Conservation (phyloP, 73 alveolate genomes). For the Urostyla sp. region DNA sequence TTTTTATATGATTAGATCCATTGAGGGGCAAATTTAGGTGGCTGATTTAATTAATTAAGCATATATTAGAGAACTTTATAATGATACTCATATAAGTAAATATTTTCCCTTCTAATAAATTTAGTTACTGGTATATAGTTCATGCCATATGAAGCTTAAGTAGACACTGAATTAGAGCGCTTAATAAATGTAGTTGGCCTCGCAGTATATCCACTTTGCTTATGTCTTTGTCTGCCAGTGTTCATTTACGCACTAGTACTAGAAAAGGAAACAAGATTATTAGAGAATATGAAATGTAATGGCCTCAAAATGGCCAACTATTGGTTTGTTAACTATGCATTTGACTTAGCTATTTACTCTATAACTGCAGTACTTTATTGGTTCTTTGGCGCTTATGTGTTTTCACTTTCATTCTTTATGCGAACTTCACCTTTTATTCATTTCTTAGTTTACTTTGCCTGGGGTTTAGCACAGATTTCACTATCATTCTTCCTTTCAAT, state of each 20-base stretch:
- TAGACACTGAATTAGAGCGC: constrained; percentile 76
- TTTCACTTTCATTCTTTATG: constrained; percentile 76
- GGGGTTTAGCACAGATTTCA: constrained; percentile 92
- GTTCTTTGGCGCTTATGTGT: constrained; percentile 71
- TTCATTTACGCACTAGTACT: constrained; percentile 92
- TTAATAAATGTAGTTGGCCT: constrained; percentile 85
- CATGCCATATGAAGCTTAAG: constrained; percentile 88
- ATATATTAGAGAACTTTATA: constrained; percentile 81
- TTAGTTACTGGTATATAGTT: constrained; percentile 83
- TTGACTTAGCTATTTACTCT: constrained; percentile 68
- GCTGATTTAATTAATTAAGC: constrained; percentile 86
- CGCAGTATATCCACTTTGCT: constrained; percentile 84
- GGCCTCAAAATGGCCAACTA: constrained; percentile 93
- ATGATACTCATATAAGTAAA: constrained; percentile 71
- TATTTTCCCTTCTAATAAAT: constrained; percentile 7
- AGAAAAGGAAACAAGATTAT: constrained; percentile 94
- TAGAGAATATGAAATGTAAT: constrained; percentile 94
- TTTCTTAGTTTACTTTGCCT: constrained; percentile 64
- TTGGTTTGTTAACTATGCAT: constrained; percentile 88
- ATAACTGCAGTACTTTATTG: constrained; percentile 71
- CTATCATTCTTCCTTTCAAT: constrained; percentile 87
- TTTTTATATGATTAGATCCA: neutral
- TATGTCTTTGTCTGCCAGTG: constrained; percentile 88
- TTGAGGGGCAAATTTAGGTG: constrained; percentile 25
- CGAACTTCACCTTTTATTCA: constrained; percentile 74